Conservation (phyloP, 345 rosid genomes). For the Acer yangbiense region DNA sequence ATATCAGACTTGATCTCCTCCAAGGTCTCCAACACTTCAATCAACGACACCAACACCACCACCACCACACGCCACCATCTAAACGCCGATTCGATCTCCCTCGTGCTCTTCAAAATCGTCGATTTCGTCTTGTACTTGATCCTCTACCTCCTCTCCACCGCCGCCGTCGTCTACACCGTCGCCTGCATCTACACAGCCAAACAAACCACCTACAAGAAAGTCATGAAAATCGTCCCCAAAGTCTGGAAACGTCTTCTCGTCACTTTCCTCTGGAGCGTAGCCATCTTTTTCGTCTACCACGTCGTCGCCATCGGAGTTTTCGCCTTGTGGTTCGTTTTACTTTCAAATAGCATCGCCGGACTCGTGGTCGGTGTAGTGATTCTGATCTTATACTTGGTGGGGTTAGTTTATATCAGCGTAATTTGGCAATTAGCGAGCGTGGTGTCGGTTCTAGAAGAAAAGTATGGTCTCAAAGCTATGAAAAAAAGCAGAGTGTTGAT, state of each 20-base stretch:
- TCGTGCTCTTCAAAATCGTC: constrained; percentile 30
- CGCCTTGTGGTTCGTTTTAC: not conserved
- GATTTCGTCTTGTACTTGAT: constrained; percentile 37
- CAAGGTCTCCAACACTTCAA: constrained; percentile 4
- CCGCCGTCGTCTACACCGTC: constrained; percentile 49
- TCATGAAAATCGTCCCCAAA: constrained; percentile 38
- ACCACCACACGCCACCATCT: no score
- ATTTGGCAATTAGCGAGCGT: constrained; percentile 54
- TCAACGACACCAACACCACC: not conserved
- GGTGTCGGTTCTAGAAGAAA: constrained; percentile 56
- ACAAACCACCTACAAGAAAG: constrained; percentile 39
- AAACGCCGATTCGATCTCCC: constrained; percentile 1
- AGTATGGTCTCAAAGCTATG: constrained; percentile 47
- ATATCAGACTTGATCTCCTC: constrained; percentile 29
- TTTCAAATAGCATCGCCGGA: not conserved
- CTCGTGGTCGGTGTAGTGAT: not conserved
- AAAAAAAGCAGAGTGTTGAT: constrained; percentile 37
- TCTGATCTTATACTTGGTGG: constrained; percentile 16
- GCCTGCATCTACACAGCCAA: constrained; percentile 43
- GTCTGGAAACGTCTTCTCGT: constrained; percentile 56
- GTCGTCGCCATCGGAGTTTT: constrained; percentile 17
- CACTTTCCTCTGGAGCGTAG: constrained; percentile 42
- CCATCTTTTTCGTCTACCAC: constrained; percentile 32
- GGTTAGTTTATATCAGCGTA: constrained; percentile 42
- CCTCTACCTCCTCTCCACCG: constrained; percentile 45